These are phyloP conservation scores for Paramecium biaurelia DNA, from an alignment of 73 alveolate genomes.

Conservation along the genomic window DNA sequence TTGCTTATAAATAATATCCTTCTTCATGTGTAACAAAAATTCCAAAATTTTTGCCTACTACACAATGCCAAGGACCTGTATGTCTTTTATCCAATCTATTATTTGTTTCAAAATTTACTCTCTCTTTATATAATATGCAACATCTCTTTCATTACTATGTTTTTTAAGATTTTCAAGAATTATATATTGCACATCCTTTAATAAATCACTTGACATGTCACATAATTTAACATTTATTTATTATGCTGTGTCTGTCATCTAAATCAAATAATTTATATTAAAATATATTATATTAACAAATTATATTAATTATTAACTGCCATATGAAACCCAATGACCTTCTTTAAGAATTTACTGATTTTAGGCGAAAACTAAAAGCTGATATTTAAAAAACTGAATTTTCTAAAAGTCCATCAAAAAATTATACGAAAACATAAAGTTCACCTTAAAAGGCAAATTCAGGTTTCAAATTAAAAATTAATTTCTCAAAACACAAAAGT, in stretches of 20 bases:
- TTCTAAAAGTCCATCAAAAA: constrained; percentile 26
- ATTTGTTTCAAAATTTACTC: not conserved
- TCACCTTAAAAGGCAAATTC: not conserved
- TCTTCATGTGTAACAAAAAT: constrained; percentile 90
- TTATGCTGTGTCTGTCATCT: not conserved
- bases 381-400: not conserved
- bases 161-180: not conserved
- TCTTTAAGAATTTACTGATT: constrained; percentile 9
- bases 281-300: not conserved
- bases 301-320: not conserved
- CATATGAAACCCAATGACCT: not conserved
- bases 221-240: not conserved
- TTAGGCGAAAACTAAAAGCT: not conserved
- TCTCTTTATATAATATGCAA: constrained; percentile 5
- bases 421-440: not conserved
- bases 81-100: not conserved
- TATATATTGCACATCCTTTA: not conserved
- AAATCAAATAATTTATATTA: not conserved
- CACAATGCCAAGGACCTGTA: constrained; percentile 93
- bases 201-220: constrained; percentile 8
- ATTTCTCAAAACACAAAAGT: not conserved
- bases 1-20: constrained; percentile 94
- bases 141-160: constrained; percentile 9
- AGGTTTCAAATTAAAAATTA: not conserved
- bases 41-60: constrained; percentile 95